These are phyloP conservation scores for Echites panduratus DNA, from an alignment of 257 asterid species.

Conservation along the genomic window DNA sequence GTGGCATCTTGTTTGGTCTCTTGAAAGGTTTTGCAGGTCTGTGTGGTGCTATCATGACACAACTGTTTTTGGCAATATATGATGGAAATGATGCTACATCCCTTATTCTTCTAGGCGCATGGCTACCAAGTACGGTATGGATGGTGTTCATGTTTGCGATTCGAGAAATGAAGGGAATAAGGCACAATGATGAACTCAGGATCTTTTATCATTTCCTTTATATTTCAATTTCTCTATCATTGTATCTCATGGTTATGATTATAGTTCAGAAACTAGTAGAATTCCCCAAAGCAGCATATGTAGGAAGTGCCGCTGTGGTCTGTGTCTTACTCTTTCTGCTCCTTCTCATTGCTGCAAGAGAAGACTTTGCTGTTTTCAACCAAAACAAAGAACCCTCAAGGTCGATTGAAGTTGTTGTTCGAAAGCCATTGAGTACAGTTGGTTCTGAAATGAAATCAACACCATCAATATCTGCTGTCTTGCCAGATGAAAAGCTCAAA, in stretches of 20 bases:
- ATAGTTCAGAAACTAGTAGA: conserved; percentile 33
- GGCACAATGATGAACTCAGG: conserved; percentile 38
- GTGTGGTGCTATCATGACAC: conserved; percentile 75
- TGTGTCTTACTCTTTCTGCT: conserved; percentile 55
- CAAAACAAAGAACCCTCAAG: not conserved
- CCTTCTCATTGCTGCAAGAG: conserved; percentile 41
- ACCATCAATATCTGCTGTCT: not conserved
- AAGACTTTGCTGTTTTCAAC: conserved; percentile 37
- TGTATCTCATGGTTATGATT: conserved; percentile 66
- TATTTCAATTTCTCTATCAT: conserved; percentile 45
- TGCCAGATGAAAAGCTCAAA: not conserved
- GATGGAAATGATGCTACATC: conserved; percentile 64
- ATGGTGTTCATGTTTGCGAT: conserved; percentile 62
- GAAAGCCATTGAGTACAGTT: not conserved
- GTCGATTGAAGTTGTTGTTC: not conserved
- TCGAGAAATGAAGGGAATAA: conserved; percentile 44
- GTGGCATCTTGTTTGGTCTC: conserved; percentile 61
- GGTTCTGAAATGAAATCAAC: not conserved
- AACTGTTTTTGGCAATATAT: conserved; percentile 58
- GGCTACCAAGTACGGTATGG: conserved; percentile 77
- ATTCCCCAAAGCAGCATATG: conserved; percentile 55
- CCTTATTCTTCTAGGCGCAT: conserved; percentile 60
- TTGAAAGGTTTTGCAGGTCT: conserved; percentile 72
- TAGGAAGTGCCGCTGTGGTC: conserved; percentile 50
- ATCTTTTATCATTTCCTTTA: conserved; percentile 46